These are phyloP conservation scores for Yarrowia yakushimensis DNA, from an alignment of 805 yeast species.

Conservation along the genomic window DNA sequence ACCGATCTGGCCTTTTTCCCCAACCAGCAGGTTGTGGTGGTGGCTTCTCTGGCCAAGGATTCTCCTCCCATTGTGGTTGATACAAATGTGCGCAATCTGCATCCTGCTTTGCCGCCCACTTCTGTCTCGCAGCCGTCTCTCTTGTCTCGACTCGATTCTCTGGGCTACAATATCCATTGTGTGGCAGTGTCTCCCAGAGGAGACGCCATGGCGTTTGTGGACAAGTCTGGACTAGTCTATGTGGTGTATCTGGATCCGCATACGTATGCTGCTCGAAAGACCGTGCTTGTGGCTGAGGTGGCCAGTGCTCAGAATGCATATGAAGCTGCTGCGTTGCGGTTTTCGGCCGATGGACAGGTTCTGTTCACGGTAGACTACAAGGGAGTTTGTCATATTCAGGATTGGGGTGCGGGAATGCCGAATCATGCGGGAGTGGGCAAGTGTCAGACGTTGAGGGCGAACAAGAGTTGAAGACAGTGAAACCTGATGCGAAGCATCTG, in stretches of 20 bases:
- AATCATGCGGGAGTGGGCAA: conserved; percentile 42
- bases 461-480: background rate
- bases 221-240: conserved; percentile 71
- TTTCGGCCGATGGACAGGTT: conserved; percentile 78
- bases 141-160: conserved; percentile 64
- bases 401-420: conserved; percentile 83
- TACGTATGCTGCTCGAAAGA: conserved; percentile 55
- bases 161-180: conserved; percentile 74
- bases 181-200: conserved; percentile 79
- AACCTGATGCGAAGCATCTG: background rate
- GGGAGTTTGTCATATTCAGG: conserved; percentile 74
- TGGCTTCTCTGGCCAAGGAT: conserved; percentile 57
- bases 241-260: conserved; percentile 45
- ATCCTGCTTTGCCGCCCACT: conserved; percentile 30
- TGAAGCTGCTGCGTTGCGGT: conserved; percentile 75
- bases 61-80: conserved; percentile 67
- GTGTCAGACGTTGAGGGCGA: conserved; percentile 32
- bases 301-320: conserved; percentile 66
- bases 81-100: conserved; percentile 45
- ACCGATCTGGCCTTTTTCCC: conserved; percentile 76
- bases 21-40: conserved; percentile 45
- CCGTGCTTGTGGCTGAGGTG: conserved; percentile 71
- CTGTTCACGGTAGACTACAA: conserved; percentile 74
- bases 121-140: conserved; percentile 55
- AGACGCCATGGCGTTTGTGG: conserved; percentile 77